phyloP scores from a whole-genome alignment of 176 grass and related monocot species.

The Ensete ventricosum region DNA sequence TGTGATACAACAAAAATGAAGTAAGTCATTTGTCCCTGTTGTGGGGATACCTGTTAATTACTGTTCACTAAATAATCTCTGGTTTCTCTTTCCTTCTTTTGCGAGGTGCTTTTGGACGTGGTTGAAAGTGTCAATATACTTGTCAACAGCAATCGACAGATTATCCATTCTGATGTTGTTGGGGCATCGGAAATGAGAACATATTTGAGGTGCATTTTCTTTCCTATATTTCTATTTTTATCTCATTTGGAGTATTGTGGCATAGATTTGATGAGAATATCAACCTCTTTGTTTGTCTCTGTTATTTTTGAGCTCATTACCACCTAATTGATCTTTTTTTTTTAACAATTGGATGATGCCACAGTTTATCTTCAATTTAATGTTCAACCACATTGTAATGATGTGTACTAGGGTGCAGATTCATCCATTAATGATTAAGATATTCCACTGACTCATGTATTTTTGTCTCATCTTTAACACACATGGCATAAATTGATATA shows the following conservation, averaged over 20 bases:
- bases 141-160: constrained; percentile 95
- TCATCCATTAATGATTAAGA: too few relatives aligned
- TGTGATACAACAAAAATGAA: constrained; percentile 98
- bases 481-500: too few relatives aligned
- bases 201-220: constrained; percentile 67
- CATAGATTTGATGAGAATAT: too few relatives aligned
- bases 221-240: constrained; percentile 1
- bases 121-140: constrained; percentile 99
- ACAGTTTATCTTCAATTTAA: too few relatives aligned
- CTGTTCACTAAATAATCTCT: background rate
- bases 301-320: background rate
- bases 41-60: background rate
- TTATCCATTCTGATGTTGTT: constrained; percentile 95
- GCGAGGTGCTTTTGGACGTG: constrained; percentile 90
- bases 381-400: too few relatives aligned
- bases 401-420: too few relatives aligned
- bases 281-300: background rate
- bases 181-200: constrained; percentile 96
- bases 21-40: constrained; percentile 18
- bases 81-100: background rate
- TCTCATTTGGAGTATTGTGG: background rate
- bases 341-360: too few relatives aligned
- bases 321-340: too few relatives aligned
- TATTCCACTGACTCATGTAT: too few relatives aligned
- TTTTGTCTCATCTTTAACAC: too few relatives aligned